A percentile compares a stretch with the other conserved stretches of the same genome.
Evolutionary conservation across 108 stramenopile species (phyloP).

Genomic region (Skeletonema marinoi): DNA sequence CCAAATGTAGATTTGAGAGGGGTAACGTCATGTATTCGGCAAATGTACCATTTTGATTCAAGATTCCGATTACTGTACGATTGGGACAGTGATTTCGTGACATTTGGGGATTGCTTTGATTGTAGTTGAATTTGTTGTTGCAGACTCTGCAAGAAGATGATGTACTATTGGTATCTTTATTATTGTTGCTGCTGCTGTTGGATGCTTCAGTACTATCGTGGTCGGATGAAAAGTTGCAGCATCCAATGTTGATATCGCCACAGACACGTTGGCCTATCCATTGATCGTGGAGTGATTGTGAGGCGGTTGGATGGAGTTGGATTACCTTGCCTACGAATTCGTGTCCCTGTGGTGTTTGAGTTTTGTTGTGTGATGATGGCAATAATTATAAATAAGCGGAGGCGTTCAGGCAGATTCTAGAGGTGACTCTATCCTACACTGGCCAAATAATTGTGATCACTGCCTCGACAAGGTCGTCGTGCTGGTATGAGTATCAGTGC

Average conservation of each 20-base stretch:
- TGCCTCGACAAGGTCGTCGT: too few relatives aligned
- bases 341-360: too few relatives aligned
- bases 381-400: too few relatives aligned
- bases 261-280: constrained; percentile 65
- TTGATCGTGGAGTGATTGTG: constrained; percentile 15
- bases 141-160: constrained; percentile 53
- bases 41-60: constrained; percentile 74
- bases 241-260: constrained; percentile 79
- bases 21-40: constrained; percentile 76
- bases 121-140: constrained; percentile 18
- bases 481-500: too few relatives aligned
- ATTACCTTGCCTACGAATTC: too few relatives aligned
- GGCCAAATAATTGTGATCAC: too few relatives aligned
- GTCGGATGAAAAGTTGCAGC: constrained; percentile 23
- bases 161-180: not conserved
- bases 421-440: too few relatives aligned
- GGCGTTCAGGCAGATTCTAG: too few relatives aligned
- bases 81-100: constrained; percentile 77
- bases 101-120: constrained; percentile 34
- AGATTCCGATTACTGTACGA: constrained; percentile 73
- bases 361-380: too few relatives aligned
- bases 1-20: constrained; percentile 64
- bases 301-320: constrained; percentile 6
- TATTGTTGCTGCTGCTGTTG: not conserved
- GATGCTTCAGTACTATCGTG: too few relatives aligned